phyloP scores from a whole-genome alignment of 1,284 basidiomycete genomes.

The Apiotrichum akiyoshidainum region DNA sequence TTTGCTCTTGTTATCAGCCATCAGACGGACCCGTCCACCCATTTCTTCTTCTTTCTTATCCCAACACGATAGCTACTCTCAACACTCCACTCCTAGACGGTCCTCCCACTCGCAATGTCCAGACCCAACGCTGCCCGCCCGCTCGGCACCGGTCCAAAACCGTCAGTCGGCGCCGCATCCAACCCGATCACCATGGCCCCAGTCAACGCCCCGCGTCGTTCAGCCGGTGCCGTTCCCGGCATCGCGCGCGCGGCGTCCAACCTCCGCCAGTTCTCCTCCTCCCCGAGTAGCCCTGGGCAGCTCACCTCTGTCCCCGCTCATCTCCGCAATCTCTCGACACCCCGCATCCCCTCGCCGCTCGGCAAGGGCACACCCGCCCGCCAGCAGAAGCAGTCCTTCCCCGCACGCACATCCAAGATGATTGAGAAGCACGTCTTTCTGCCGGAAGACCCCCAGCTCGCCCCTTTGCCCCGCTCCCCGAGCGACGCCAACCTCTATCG shows the following conservation, averaged over 20 bases:
- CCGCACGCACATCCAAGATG: conserved; percentile 79
- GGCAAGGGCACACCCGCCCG: conserved; percentile 48
- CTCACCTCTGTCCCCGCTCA: conserved; percentile 45
- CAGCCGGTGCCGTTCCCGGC: conserved; percentile 39
- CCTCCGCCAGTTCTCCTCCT: conserved; percentile 37
- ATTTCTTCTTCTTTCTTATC: too few relatives aligned
- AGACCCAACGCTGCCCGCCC: conserved; percentile 36
- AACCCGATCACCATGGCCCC: conserved; percentile 12
- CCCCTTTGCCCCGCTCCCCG: conserved; percentile 58
- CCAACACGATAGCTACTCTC: too few relatives aligned
- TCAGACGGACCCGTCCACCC: too few relatives aligned
- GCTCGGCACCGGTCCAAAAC: conserved; percentile 36
- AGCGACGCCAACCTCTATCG: conserved; percentile 20
- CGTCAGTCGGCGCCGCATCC: conserved; percentile 25
- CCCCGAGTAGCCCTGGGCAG: conserved; percentile 8
- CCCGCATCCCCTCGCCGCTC: conserved; percentile 47
- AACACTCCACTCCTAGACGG: conserved; percentile 8
- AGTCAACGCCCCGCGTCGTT: conserved; percentile 30
- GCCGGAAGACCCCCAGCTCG: conserved; percentile 85
- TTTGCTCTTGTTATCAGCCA: too few relatives aligned
- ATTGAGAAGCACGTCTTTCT: conserved; percentile 87
- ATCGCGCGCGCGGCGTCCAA: conserved; percentile 49
- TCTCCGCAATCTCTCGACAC: conserved; percentile 44
- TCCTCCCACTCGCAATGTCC: too few relatives aligned
- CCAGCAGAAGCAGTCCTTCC: conserved; percentile 49